phyloP scores from a whole-genome alignment of 139 green algal species.

The Coelastrella sp. region DNA sequence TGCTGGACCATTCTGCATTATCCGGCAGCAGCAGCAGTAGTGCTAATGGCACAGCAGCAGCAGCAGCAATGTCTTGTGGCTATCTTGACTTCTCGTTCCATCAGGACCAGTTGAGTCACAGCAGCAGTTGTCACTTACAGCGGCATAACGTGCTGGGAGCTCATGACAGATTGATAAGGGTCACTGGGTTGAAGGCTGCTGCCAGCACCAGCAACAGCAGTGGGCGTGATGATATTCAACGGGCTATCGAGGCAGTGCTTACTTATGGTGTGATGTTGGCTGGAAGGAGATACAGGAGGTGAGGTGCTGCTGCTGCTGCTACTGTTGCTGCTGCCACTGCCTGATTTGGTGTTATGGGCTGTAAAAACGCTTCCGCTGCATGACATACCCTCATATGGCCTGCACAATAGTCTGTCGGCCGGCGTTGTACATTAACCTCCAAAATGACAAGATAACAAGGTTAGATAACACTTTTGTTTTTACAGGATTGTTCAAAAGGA shows the following conservation, averaged over 20 bases:
- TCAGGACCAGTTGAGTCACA: background rate
- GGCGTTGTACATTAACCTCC: too few species aligned
- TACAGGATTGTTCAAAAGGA: constrained; percentile 24
- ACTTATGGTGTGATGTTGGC: constrained; percentile 32
- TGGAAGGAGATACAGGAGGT: constrained; percentile 21
- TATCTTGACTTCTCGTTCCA: background rate
- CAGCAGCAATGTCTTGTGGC: background rate
- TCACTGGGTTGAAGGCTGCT: too few species aligned
- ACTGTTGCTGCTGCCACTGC: too few species aligned
- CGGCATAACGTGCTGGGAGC: background rate
- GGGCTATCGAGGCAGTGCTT: background rate
- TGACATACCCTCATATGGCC: too few species aligned
- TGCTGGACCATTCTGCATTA: background rate
- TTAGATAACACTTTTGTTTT: background rate
- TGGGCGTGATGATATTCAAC: background rate
- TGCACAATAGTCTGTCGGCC: too few species aligned
- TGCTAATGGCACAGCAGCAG: constrained; percentile 21
- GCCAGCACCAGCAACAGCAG: background rate
- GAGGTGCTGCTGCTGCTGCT: background rate
- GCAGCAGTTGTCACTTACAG: constrained; percentile 8
- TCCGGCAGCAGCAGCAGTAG: background rate
- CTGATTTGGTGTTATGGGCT: too few species aligned
- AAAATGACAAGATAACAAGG: too few species aligned
- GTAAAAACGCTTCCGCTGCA: too few species aligned
- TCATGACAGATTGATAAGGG: constrained; percentile 2